These are phyloP conservation scores for Zygotorulaspora sp. DNA, from an alignment of 805 yeast species.

Conservation along the genomic window DNA sequence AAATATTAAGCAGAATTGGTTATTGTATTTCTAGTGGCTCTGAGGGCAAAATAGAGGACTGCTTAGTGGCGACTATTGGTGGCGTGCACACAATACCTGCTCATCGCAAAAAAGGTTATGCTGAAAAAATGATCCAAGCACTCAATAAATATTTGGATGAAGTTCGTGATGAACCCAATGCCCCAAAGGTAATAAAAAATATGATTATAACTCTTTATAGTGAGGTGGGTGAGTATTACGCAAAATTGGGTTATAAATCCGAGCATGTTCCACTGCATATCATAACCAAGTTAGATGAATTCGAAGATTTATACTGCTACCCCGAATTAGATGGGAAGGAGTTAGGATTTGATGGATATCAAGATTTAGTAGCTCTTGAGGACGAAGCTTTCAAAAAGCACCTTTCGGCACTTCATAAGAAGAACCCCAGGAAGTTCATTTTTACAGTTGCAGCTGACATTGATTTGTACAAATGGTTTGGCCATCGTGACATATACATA, in stretches of 20 bases:
- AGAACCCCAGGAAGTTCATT: conserved; percentile 23
- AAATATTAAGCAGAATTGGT: conserved; percentile 38
- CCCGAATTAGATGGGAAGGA: conserved; percentile 17
- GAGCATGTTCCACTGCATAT: conserved; percentile 38
- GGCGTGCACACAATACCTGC: conserved; percentile 51
- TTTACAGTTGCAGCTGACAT: conserved; percentile 38
- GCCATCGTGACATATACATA: conserved; percentile 37
- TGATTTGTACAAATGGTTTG: conserved; percentile 42
- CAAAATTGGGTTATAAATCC: conserved; percentile 54
- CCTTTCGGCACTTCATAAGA: conserved; percentile 21
- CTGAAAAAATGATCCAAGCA: conserved; percentile 42
- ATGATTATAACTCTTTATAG: conserved; percentile 54
- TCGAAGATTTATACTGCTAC: conserved; percentile 18
- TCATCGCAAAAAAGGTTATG: conserved; percentile 54
- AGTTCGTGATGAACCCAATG: conserved; percentile 17
- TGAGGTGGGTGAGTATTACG: conserved; percentile 66
- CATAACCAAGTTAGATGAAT: conserved; percentile 24
- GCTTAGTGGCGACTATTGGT: conserved; percentile 46
- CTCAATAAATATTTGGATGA: conserved; percentile 37
- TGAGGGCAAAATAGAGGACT: conserved; percentile 28
- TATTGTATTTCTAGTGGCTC: conserved; percentile 29
- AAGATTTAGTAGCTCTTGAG: conserved; percentile 31
- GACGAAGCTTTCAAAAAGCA: conserved; percentile 18
- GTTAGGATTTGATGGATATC: conserved; percentile 34
- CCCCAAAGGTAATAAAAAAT: conserved; percentile 30